A percentile compares a stretch with the other conserved stretches of the same genome.
phyloP scores from a whole-genome alignment of 208 protist species.

The Crithidia fasciculata region DNA sequence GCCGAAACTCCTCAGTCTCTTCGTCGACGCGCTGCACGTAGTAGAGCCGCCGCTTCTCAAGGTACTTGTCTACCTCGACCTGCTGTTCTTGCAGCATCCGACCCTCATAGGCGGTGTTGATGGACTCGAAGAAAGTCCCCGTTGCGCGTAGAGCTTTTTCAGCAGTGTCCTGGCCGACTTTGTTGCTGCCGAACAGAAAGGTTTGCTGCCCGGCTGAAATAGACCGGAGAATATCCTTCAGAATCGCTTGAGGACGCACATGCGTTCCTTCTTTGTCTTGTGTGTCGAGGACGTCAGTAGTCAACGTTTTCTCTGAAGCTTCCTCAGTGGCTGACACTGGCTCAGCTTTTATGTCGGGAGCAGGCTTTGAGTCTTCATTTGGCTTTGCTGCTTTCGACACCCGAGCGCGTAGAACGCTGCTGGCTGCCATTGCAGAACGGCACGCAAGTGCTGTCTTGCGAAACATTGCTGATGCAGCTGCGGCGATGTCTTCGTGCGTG shows the following conservation, averaged over 20 bases:
- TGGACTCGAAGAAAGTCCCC: constrained; percentile 43
- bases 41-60: constrained; percentile 35
- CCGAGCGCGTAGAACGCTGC: not conserved
- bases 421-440: not conserved
- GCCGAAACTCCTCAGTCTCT: constrained; percentile 58
- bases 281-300: not conserved
- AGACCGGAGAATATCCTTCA: constrained; percentile 32
- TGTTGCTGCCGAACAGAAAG: constrained; percentile 31
- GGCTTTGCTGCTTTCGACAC: constrained; percentile 1
- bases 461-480: no score
- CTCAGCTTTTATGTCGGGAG: not conserved
- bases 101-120: constrained; percentile 44
- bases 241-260: constrained; percentile 22
- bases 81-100: constrained; percentile 42
- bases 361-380: not conserved
- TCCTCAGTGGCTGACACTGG: not conserved
- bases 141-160: constrained; percentile 23
- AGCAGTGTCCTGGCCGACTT: constrained; percentile 16
- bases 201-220: constrained; percentile 27
- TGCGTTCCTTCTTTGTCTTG: constrained; percentile 1
- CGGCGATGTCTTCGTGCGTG: no score
- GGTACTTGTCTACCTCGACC: constrained; percentile 39
- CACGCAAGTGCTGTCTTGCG: no score
- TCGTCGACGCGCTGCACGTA: constrained; percentile 48
- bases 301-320: not conserved